Evolutionary conservation across 805 yeast genomes (phyloP).

Genomic region (Candida sithepensis): DNA sequence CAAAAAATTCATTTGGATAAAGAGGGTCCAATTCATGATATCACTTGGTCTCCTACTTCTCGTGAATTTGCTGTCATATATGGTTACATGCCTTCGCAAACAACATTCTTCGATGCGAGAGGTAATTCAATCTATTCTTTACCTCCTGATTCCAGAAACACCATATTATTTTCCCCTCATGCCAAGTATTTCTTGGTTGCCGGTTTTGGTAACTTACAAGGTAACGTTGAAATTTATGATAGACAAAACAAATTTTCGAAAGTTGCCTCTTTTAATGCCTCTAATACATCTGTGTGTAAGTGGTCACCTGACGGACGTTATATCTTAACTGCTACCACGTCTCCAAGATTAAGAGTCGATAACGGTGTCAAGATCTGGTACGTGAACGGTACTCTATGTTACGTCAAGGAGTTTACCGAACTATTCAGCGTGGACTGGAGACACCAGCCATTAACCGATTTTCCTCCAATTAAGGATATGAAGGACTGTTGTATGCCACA

Average conservation of each 20-base stretch:
- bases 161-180: conserved; percentile 89
- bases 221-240: conserved; percentile 92
- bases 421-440: conserved; percentile 83
- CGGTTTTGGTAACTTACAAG: conserved; percentile 97
- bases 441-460: conserved; percentile 52
- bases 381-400: conserved; percentile 77
- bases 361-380: conserved; percentile 95
- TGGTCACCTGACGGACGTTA: conserved; percentile 98
- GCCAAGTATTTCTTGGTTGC: conserved; percentile 89
- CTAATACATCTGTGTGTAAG: conserved; percentile 93
- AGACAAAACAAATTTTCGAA: conserved; percentile 80
- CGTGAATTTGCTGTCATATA: conserved; percentile 96
- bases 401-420: conserved; percentile 75
- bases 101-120: conserved; percentile 90
- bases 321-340: conserved; percentile 91
- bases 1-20: conserved; percentile 81
- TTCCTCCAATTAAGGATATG: conserved; percentile 49
- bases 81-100: conserved; percentile 96
- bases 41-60: conserved; percentile 94
- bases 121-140: conserved; percentile 82
- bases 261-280: conserved; percentile 79
- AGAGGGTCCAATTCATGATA: conserved; percentile 97
- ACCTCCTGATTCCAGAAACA: conserved; percentile 85
- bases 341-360: conserved; percentile 96
- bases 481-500: conserved; percentile 68